Evolutionary conservation across 2,329 filamentous ascomycete genomes (phyloP).

Genomic region (Diaporthe citrichinensis): DNA sequence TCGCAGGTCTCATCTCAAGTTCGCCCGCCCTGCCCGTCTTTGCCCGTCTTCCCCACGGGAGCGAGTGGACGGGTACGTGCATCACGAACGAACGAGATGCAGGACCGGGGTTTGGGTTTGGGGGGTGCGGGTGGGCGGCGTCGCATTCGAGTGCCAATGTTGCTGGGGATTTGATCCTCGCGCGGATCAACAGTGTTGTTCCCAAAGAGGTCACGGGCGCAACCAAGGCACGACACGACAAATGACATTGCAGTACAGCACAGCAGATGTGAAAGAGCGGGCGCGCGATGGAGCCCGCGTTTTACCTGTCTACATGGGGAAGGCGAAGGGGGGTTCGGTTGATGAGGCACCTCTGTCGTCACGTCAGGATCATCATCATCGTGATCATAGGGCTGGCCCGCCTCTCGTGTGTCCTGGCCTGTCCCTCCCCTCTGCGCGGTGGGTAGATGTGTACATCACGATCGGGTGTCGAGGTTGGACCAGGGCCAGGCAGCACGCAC

Average conservation of each 20-base stretch:
- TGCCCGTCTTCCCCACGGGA: slow-evolving; percentile 19
- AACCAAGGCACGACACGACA: neutral
- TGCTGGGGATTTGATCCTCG: slow-evolving; percentile 12
- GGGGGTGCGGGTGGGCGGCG: neutral
- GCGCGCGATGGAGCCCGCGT: slow-evolving; percentile 16
- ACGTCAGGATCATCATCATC: slow-evolving; percentile 18
- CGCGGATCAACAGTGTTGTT: neutral
- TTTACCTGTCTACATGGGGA: neutral
- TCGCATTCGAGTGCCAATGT: slow-evolving; percentile 19
- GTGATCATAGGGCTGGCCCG: slow-evolving; percentile 23
- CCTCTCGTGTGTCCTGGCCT: neutral
- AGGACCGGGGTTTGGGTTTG: neutral
- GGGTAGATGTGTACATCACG: neutral
- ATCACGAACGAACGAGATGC: slow-evolving; percentile 23
- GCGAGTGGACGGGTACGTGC: slow-evolving; percentile 4
- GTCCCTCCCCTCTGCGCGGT: neutral
- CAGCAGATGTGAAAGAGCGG: slow-evolving; percentile 15
- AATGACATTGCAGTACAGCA: slow-evolving; percentile 13
- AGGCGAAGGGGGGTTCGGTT: neutral
- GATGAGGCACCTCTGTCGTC: slow-evolving; percentile 12
- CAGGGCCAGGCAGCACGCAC: neutral
- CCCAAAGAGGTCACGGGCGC: slow-evolving; percentile 18
- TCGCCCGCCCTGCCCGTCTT: neutral
- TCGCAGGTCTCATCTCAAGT: slow-evolving; percentile 37
- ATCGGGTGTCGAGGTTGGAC: slow-evolving; percentile 11